Evolutionary conservation across 2,329 filamentous ascomycete species (phyloP).

Genomic region (Fusarium multiceps): DNA sequence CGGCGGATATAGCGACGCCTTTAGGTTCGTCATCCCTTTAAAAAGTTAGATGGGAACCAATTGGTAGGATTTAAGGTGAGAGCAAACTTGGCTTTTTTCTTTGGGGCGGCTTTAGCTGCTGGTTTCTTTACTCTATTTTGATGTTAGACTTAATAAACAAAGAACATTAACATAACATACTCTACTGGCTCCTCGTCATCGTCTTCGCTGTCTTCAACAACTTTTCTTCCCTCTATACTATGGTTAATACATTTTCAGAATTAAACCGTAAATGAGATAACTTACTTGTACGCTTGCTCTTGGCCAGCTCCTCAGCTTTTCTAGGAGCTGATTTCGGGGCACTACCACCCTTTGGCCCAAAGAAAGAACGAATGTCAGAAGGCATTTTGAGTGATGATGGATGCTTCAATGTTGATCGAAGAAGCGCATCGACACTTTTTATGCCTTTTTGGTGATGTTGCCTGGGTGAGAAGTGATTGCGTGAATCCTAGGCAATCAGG

Average conservation of each 20-base stretch:
- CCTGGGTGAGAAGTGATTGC: constrained; percentile 32
- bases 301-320: constrained; percentile 58
- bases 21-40: constrained; percentile 56
- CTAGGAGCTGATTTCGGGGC: constrained; percentile 61
- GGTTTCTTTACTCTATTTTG: constrained; percentile 63
- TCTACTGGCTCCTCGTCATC: constrained; percentile 71
- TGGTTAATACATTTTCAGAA: constrained; percentile 30
- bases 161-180: constrained; percentile 54
- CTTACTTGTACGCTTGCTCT: constrained; percentile 61
- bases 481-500: constrained; percentile 38
- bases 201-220: constrained; percentile 85
- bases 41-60: constrained; percentile 8
- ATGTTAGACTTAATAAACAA: constrained; percentile 21
- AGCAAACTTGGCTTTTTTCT: constrained; percentile 67
- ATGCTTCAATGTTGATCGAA: constrained; percentile 6
- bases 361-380: constrained; percentile 90
- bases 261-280: constrained; percentile 1
- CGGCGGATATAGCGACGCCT: constrained; percentile 65
- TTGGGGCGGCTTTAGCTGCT: constrained; percentile 58
- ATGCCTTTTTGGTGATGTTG: constrained; percentile 41
- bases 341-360: constrained; percentile 77
- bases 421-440: constrained; percentile 24
- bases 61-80: background rate
- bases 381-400: constrained; percentile 64
- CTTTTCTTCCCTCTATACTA: constrained; percentile 67